Base-by-base conservation (phyloP, 208 protist species). In the Wallacemonas collosoma region DNA sequence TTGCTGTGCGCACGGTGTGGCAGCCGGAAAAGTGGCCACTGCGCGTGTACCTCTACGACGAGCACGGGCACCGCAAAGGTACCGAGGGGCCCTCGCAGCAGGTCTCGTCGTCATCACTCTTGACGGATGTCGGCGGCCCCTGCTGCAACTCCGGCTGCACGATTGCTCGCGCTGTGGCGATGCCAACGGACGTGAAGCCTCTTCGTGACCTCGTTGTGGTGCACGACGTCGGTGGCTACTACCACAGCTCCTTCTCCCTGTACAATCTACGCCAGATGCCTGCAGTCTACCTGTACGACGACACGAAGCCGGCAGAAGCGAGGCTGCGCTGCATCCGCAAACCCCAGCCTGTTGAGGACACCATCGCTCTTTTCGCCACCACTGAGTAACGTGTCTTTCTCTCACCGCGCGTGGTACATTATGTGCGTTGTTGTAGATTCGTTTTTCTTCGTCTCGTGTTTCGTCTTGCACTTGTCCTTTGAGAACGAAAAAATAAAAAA, bases 1-100 rank as follows among this genome's bases (percentile, higher is more conserved):
- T 93, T 43, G 82, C 83, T 40, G 79, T 93, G 72, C 83, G 87
- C 61, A 90, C 84, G 39, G 81, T 89, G 43, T 93, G 85, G 82
- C 77, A 83, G 72, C 87, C 87, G 9, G 72, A 86, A 54, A 85
- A 88, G 72, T 93, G 85, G 84, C 81, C 87, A 65, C 85, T 93
- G 65, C 83, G 87, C 35, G 82, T 93, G 36, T 68, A 36, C 41
- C 57, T 82, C 8, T 86, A 86, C 63, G 74, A 78, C 68, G 72
- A 74, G 55, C n/a, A 65, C 0, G 62, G 62, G 26, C 40, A 69
- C 64, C 60, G 58, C 44, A 69, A 83, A 62, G 43, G 35, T 7
- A 45, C 39, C 48, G 55, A 35, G 40, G 58, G n/a, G 35, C 26
- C 56, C 36, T 14, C 4, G 1, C 11, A 14, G 7, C 5, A 58